phyloP scores from a whole-genome alignment of 352 stramenopile genomes.

The Globisporangium sylvaticum region DNA sequence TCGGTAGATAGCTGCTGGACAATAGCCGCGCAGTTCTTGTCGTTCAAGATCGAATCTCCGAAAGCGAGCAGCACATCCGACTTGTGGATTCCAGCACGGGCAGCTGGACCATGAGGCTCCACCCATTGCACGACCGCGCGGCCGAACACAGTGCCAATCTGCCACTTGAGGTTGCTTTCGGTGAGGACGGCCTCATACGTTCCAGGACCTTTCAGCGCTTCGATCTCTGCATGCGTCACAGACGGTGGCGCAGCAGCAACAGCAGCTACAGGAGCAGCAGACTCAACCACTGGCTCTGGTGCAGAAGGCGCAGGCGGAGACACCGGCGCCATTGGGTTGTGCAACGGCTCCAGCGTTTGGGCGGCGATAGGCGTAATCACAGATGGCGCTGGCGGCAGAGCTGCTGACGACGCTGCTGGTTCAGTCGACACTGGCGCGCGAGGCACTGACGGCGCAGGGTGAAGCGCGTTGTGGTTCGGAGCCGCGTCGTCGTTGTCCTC shows the following conservation, averaged over 20 bases:
- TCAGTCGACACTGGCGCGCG: conserved; percentile 17
- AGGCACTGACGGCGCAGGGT: conserved; percentile 17
- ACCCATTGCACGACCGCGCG: conserved; percentile 80
- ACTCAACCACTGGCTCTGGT: background rate
- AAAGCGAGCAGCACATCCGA: conserved; percentile 80
- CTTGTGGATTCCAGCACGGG: conserved; percentile 74
- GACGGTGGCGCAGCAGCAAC: conserved; percentile 15
- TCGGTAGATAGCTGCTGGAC: conserved; percentile 77
- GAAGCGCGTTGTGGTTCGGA: conserved; percentile 25
- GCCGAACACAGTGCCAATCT: conserved; percentile 83
- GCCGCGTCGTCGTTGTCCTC: conserved; percentile 20
- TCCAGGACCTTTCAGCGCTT: conserved; percentile 50
- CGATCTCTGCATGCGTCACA: conserved; percentile 23
- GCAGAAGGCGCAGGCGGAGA: background rate
- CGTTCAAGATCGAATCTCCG: conserved; percentile 63
- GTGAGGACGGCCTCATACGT: conserved; percentile 84
- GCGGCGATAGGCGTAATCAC: conserved; percentile 45
- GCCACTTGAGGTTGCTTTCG: conserved; percentile 72
- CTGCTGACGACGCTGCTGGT: conserved; percentile 24
- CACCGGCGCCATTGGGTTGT: conserved; percentile 20
- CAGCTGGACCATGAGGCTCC: conserved; percentile 54
- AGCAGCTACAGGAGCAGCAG: conserved; percentile 1
- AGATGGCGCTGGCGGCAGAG: conserved; percentile 32
- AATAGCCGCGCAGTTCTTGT: conserved; percentile 72
- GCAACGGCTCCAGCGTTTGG: conserved; percentile 54